phyloP scores from a whole-genome alignment of 2,329 filamentous ascomycete genomes.

The Arthrobotrys sphaeroides region DNA sequence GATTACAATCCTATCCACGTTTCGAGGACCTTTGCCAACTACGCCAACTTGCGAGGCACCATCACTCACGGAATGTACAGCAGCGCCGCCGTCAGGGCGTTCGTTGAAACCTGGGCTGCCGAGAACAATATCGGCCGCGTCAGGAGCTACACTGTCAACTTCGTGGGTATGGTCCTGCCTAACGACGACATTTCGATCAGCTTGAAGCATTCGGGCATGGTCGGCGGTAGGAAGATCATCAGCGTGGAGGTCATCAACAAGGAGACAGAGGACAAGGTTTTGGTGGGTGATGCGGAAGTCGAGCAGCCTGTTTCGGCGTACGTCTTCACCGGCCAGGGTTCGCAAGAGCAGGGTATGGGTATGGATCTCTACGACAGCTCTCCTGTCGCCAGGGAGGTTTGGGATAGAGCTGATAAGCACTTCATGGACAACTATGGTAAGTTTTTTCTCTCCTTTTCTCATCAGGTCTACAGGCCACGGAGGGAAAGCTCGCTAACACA shows the following conservation, averaged over 20 bases:
- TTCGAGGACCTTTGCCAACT: constrained; percentile 93
- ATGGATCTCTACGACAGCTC: constrained; percentile 98
- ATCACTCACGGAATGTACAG: constrained; percentile 99
- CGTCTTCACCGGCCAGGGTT: constrained; percentile 97
- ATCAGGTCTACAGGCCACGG: neutral
- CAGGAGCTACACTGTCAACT: constrained; percentile 92
- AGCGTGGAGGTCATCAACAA: constrained; percentile 97
- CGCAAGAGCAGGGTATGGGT: constrained; percentile 99
- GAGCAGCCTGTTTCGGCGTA: constrained; percentile 97
- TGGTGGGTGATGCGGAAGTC: constrained; percentile 93
- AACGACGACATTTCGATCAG: constrained; percentile 96
- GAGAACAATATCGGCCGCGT: constrained; percentile 99
- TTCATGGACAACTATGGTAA: constrained; percentile 98
- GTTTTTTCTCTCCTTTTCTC: constrained; percentile 59
- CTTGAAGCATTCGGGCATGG: constrained; percentile 96
- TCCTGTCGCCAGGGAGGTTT: constrained; percentile 92
- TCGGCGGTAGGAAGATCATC: constrained; percentile 97
- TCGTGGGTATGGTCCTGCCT: constrained; percentile 98
- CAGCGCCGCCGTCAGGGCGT: constrained; percentile 90
- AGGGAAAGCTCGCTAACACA: constrained; percentile 56
- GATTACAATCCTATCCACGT: constrained; percentile 99
- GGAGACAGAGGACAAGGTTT: constrained; percentile 94
- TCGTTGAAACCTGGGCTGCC: constrained; percentile 98
- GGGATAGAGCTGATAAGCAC: constrained; percentile 97
- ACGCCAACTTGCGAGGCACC: constrained; percentile 92